Base-by-base conservation (phyloP, 768 basidiomycete species). In the Gloeophyllum trabeum region DNA sequence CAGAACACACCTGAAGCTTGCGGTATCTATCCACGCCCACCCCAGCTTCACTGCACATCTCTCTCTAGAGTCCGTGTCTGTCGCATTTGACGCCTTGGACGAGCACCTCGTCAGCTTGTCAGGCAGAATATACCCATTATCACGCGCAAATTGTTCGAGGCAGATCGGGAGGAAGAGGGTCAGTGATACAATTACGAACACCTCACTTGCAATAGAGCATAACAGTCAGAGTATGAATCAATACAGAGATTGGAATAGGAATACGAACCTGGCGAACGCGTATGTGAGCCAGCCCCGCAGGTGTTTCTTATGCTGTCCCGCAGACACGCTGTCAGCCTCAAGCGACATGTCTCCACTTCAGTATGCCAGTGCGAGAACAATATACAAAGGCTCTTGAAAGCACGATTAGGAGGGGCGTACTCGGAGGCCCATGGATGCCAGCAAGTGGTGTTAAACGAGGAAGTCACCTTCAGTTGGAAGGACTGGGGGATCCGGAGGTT, bases 1-100 rank as follows among this genome's bases (percentile, higher is more conserved):
- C n/a, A n/a, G n/a, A n/a, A n/a, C n/a, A 20, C 1, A 87, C 90
- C 89, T 92, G 58, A 91, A 94, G 54, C 89, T 91, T 2, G 92
- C 90, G 10, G 71, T 89, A 54, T 94, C 92, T 39, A 93, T 74
- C 90, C 90, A 94, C 1, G 67, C 46, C 75, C 89, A 89, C 1
- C 77, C 79, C 43, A 94, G 65, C 55, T 77, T 77, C 20, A 92
- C 89, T 4, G 82, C 85, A 59, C 91, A 94, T 21, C 83, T 70
- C 13, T 45, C 51, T 4, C 59, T 68, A 5, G 58, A 58, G n/a
- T 62, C 59, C 2, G 52, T 53, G 0, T 45, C 44, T 2, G 49
- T 45, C 1, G 51, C 36, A 1, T 36, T 32, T 43, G 45, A 12
- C 20, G 48, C 35, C 21, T 44, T 34, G 1, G 61, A 44, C 1